Evolutionary conservation across 257 asterid species (phyloP).

Genomic region (Scutellaria galericulata): DNA sequence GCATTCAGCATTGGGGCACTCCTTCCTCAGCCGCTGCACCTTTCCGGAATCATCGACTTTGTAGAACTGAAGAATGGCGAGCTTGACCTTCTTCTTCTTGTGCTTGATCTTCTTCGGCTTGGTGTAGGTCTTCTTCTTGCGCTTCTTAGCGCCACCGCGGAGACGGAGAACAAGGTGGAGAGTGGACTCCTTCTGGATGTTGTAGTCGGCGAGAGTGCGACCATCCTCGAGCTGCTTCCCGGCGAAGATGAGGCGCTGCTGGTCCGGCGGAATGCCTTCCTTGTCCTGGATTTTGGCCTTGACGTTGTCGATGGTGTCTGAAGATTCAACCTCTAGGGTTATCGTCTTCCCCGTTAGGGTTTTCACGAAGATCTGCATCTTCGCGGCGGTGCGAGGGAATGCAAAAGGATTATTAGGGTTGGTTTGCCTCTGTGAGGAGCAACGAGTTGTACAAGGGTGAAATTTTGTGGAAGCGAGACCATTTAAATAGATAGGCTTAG

Average conservation of each 20-base stretch:
- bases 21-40: conserved; percentile 49
- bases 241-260: conserved; percentile 35
- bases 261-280: conserved; percentile 35
- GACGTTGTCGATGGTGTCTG: conserved; percentile 34
- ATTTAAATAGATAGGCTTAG: neutral
- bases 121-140: conserved; percentile 50
- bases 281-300: conserved; percentile 37
- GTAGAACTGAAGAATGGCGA: conserved; percentile 44
- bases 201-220: conserved; percentile 44
- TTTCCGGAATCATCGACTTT: conserved; percentile 44
- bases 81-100: conserved; percentile 47
- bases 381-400: conserved; percentile 17
- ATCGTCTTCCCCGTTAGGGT: conserved; percentile 38
- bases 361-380: conserved; percentile 45
- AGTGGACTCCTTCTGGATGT: conserved; percentile 45
- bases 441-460: neutral
- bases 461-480: neutral
- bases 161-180: conserved; percentile 46
- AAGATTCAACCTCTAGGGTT: conserved; percentile 37
- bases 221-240: conserved; percentile 42
- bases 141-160: conserved; percentile 50
- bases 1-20: conserved; percentile 46
- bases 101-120: conserved; percentile 49
- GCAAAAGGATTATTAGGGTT: neutral
- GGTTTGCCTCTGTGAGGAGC: neutral